Conservation (phyloP, 306 rosid species). For the Cucurbita argyrosperma region DNA sequence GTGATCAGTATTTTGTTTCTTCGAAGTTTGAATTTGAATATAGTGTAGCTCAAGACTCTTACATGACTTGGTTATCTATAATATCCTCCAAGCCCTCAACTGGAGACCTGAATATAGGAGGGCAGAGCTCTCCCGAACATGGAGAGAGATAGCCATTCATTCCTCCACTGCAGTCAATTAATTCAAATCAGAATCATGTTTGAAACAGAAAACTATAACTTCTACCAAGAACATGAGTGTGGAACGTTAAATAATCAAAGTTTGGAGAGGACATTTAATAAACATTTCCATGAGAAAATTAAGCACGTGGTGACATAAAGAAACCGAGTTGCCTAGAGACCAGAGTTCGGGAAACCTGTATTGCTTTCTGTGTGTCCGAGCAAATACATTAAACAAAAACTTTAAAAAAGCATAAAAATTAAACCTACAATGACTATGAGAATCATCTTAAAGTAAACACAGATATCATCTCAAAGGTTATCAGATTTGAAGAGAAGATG, state of each 20-base stretch:
- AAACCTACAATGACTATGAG: neutral
- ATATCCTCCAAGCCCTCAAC: constrained; percentile 76
- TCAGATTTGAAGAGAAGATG: neutral
- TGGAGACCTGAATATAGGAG: constrained; percentile 90
- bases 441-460: neutral
- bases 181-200: constrained; percentile 48
- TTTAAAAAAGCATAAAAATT: neutral
- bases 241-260: neutral
- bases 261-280: neutral
- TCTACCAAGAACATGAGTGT: neutral
- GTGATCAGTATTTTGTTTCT: neutral
- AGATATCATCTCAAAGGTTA: neutral
- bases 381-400: neutral
- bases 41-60: constrained; percentile 16
- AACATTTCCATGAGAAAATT: neutral
- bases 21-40: neutral
- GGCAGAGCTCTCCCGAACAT: constrained; percentile 90
- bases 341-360: too few species aligned
- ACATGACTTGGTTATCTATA: constrained; percentile 92
- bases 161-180: constrained; percentile 87
- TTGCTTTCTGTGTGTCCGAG: neutral
- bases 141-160: constrained; percentile 91
- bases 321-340: neutral
- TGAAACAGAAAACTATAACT: constrained; percentile 10
- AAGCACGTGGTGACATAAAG: neutral